These are phyloP conservation scores for Neurospora sp. DNA, from an alignment of 495 filamentous ascomycete genomes.

Conservation along the genomic window DNA sequence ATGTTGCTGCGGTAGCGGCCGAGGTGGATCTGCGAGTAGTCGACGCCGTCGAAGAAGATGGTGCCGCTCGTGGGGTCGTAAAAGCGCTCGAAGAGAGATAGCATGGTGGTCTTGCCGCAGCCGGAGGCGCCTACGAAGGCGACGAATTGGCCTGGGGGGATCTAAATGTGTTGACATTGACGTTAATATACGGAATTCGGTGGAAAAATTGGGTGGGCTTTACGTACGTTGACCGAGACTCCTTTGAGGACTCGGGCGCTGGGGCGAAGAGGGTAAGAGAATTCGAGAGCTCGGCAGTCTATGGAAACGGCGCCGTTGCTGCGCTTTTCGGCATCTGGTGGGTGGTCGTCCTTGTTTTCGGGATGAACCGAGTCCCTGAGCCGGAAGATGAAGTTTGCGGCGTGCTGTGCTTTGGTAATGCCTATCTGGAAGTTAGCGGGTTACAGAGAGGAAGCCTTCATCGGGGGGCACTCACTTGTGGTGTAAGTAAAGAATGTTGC, in stretches of 20 bases:
- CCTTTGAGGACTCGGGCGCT: slow-evolving; percentile 41
- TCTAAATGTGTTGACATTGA: background rate
- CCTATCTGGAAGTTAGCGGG: background rate
- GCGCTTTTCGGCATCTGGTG: slow-evolving; percentile 6
- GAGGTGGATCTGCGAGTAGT: slow-evolving; percentile 29
- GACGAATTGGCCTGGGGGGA: slow-evolving; percentile 47
- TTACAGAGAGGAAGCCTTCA: background rate
- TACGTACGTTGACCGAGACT: slow-evolving; percentile 46
- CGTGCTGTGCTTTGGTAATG: slow-evolving; percentile 29
- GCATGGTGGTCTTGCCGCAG: slow-evolving; percentile 36
- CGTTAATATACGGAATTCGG: background rate
- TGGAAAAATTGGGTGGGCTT: background rate
- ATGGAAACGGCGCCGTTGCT: slow-evolving; percentile 35
- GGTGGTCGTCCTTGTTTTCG: slow-evolving; percentile 9
- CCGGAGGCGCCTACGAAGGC: slow-evolving; percentile 48
- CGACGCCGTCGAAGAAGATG: slow-evolving; percentile 37
- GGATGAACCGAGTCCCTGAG: slow-evolving; percentile 16
- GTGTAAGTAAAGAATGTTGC: slow-evolving; percentile 33
- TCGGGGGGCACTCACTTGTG: slow-evolving; percentile 16
- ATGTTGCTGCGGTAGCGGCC: slow-evolving; percentile 34
- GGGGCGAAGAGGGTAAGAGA: slow-evolving; percentile 43
- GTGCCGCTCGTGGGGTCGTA: slow-evolving; percentile 47
- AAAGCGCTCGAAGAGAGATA: slow-evolving; percentile 52
- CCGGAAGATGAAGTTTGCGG: slow-evolving; percentile 28
- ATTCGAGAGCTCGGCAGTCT: slow-evolving; percentile 40